Conservation (phyloP, 208 protist species). For the Trypanosomatidae sp. region DNA sequence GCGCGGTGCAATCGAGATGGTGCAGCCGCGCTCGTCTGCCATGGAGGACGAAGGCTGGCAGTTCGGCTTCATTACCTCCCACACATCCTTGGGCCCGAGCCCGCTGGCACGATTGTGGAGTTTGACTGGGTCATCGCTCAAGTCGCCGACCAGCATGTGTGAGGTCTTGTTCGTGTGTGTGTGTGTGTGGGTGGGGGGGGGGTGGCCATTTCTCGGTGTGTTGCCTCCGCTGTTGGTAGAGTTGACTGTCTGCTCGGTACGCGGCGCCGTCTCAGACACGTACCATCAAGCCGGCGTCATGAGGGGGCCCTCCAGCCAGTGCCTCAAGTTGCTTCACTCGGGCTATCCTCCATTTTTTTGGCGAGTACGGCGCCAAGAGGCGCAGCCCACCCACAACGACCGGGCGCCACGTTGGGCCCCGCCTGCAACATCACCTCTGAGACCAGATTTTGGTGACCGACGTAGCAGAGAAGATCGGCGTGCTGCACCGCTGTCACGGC, state of each 20-base stretch:
- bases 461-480: conserved; percentile 43
- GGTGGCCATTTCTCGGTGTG: background rate
- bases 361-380: conserved; percentile 48
- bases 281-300: background rate
- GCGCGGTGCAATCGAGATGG: conserved; percentile 44
- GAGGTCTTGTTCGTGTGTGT: background rate
- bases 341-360: conserved; percentile 41
- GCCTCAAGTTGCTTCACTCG: conserved; percentile 41
- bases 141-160: conserved; percentile 53
- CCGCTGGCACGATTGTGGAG: conserved; percentile 37
- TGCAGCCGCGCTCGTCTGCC: conserved; percentile 38
- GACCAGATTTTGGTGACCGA: conserved; percentile 49
- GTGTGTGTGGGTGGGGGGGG: no score
- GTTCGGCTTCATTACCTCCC: conserved; percentile 37
- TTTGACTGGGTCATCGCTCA: conserved; percentile 48
- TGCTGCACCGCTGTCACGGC: conserved; percentile 25
- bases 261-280: background rate
- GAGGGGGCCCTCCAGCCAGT: conserved; percentile 37
- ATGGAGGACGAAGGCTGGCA: conserved; percentile 8
- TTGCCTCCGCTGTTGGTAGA: conserved; percentile 1
- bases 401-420: conserved; percentile 25
- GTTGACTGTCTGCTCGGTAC: background rate
- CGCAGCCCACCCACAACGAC: conserved; percentile 50
- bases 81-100: conserved; percentile 50
- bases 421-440: conserved; percentile 40